These are phyloP conservation scores for Apiotrichum akiyoshidainum DNA, from an alignment of 1,284 basidiomycete genomes.

Conservation along the genomic window DNA sequence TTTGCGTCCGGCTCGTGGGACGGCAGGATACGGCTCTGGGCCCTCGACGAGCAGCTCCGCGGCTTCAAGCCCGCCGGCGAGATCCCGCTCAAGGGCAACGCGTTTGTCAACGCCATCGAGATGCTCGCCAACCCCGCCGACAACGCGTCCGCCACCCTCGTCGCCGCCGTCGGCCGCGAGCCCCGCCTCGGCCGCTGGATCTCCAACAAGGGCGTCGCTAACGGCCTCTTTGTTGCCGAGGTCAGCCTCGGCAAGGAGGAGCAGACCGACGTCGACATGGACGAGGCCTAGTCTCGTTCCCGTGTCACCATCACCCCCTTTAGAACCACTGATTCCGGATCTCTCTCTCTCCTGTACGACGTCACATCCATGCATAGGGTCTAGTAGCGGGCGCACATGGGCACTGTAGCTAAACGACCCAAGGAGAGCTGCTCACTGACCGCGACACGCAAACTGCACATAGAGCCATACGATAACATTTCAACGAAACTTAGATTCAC, in stretches of 20 bases:
- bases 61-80: conserved; percentile 62
- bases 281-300: neutral
- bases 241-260: conserved; percentile 23
- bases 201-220: conserved; percentile 65
- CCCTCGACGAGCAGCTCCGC: conserved; percentile 69
- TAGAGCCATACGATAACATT: too few species aligned
- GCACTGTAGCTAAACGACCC: too few species aligned
- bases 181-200: conserved; percentile 87
- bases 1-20: conserved; percentile 95
- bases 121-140: conserved; percentile 54
- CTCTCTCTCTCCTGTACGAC: neutral
- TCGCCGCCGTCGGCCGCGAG: conserved; percentile 81
- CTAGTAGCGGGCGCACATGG: neutral
- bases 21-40: conserved; percentile 82
- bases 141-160: conserved; percentile 58
- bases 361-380: neutral
- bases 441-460: too few species aligned
- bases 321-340: neutral
- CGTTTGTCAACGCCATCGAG: conserved; percentile 88
- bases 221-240: conserved; percentile 66
- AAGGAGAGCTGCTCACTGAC: too few species aligned
- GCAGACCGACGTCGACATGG: neutral
- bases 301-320: neutral
- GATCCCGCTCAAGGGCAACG: conserved; percentile 66
- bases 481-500: too few species aligned